These are phyloP conservation scores for Cryomyces minteri DNA, from an alignment of 495 filamentous ascomycete species.

Conservation along the genomic window DNA sequence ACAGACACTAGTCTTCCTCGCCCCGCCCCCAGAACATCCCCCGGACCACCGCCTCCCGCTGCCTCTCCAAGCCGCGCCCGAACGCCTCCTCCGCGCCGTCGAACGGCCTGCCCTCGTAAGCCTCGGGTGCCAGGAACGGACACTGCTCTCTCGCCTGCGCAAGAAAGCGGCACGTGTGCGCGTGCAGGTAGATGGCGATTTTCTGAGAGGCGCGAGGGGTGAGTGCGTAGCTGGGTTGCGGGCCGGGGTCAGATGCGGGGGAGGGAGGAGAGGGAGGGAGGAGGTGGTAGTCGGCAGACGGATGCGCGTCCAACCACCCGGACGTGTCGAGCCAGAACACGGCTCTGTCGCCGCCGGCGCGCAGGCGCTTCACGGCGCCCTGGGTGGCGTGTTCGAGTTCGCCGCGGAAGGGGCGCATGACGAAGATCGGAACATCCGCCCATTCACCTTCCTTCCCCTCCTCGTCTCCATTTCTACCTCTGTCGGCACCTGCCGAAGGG, in stretches of 20 bases:
- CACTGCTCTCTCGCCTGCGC: conserved; percentile 18
- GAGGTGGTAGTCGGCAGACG: conserved; percentile 10
- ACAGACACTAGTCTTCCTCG: too few relatives aligned
- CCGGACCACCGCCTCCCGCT: conserved; percentile 20
- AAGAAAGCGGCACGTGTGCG: conserved; percentile 22
- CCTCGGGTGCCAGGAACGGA: conserved; percentile 20
- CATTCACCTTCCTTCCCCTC: conserved; percentile 6
- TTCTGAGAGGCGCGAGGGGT: conserved; percentile 22
- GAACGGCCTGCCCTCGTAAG: conserved; percentile 19
- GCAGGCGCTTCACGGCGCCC: conserved; percentile 17
- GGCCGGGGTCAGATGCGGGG: conserved; percentile 12
- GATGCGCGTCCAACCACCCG: conserved; percentile 17
- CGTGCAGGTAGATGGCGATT: conserved; percentile 23
- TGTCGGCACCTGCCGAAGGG: neutral
- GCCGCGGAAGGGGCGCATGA: conserved; percentile 24
- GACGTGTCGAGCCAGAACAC: conserved; percentile 28
- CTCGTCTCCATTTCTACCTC: neutral
- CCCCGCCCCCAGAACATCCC: conserved; percentile 14
- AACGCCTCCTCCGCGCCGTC: conserved; percentile 14
- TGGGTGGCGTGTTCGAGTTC: conserved; percentile 22
- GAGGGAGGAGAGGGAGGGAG: too few relatives aligned
- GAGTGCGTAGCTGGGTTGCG: conserved; percentile 13
- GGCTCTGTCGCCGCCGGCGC: conserved; percentile 16
- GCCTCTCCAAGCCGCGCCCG: conserved; percentile 15
- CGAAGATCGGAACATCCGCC: conserved; percentile 19